Conservation (phyloP, 805 yeast genomes). For the Maudiozyma saulgeensis region DNA sequence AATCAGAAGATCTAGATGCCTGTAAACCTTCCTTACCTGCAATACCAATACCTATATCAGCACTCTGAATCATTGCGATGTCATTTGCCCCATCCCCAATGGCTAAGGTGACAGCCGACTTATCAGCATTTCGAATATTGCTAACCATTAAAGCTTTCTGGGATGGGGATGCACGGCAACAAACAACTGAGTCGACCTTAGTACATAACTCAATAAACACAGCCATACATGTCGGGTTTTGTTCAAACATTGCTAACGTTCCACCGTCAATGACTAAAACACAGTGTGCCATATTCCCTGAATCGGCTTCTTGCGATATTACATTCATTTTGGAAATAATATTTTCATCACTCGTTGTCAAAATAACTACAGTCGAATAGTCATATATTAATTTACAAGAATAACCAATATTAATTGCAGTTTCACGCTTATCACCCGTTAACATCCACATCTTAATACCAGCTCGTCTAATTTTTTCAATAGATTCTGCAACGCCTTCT, state of each 20-base stretch:
- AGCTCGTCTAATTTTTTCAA: constrained; percentile 84
- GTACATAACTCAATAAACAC: constrained; percentile 79
- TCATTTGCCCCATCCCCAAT: constrained; percentile 99
- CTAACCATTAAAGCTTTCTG: constrained; percentile 89
- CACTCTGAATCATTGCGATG: constrained; percentile 98
- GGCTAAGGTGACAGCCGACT: constrained; percentile 73
- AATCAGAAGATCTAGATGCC: constrained; percentile 92
- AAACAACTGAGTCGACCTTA: constrained; percentile 79
- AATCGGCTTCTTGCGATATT: constrained; percentile 60
- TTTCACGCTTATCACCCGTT: constrained; percentile 96
- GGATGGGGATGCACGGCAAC: constrained; percentile 95
- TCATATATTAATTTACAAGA: constrained; percentile 90
- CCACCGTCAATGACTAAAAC: constrained; percentile 95
- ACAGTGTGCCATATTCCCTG: constrained; percentile 80
- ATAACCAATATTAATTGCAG: constrained; percentile 94
- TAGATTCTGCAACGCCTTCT: constrained; percentile 92
- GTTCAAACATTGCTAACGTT: constrained; percentile 64
- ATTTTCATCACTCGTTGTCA: constrained; percentile 47
- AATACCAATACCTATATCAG: constrained; percentile 95
- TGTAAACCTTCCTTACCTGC: constrained; percentile 96
- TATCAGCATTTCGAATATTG: constrained; percentile 63
- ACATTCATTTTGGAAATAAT: constrained; percentile 63
- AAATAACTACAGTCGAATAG: constrained; percentile 76
- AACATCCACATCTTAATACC: constrained; percentile 97
- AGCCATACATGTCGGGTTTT: constrained; percentile 60